Evolutionary conservation across 768 basidiomycete species (phyloP), one percentile per base, ranked within the genome.

Genomic region (Myochromella boudieri): DNA sequence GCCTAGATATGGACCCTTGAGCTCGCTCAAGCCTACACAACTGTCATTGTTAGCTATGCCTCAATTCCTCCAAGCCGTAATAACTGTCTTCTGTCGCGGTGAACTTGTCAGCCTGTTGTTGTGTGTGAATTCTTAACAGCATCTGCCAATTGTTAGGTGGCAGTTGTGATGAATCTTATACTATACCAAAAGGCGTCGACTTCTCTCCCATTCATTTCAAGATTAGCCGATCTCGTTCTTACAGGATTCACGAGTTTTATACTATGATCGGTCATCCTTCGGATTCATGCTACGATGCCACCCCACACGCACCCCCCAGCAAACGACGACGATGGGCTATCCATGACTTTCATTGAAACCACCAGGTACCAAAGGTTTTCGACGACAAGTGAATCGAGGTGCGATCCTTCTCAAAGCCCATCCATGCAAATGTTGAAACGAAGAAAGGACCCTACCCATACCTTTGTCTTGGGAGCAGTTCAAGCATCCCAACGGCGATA

Each of bases 401-500:
- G 36, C 45, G 14, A 28, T 20, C 25, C 20, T 20, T 29, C 22
- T 11, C 25, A 1, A 10, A 38, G 28, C 14, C 26, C 42, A 49
- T 6, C 21, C 14, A 11, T 17, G 3, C 26, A 39, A 9, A 44
- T 11, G 17, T 26, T 42, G 31, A 46, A 21, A 21, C 25, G 18
- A 8, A 40, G 8, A 34, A 42, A 58, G 55, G 3, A 40, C 32
- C 26, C 44, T 43, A 9, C 41, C 47, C 10, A 31, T 59, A 4
- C 60, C 60, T 12, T 20, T n/a, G 6, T 31, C 51, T 22, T 77
- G 76, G 76, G 57, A 60, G 34, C 59, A 60, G 44, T 63, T 62
- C 45, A 29, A 60, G 34, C 73, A 76, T 49, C 71, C 74, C n/a
- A 75, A 74, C 51, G 70, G 70, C 57, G 72, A 73, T 59, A 52